Evolutionary conservation across 2,329 filamentous ascomycete species (phyloP).

Genomic region (Decorospora gaudefroyi): DNA sequence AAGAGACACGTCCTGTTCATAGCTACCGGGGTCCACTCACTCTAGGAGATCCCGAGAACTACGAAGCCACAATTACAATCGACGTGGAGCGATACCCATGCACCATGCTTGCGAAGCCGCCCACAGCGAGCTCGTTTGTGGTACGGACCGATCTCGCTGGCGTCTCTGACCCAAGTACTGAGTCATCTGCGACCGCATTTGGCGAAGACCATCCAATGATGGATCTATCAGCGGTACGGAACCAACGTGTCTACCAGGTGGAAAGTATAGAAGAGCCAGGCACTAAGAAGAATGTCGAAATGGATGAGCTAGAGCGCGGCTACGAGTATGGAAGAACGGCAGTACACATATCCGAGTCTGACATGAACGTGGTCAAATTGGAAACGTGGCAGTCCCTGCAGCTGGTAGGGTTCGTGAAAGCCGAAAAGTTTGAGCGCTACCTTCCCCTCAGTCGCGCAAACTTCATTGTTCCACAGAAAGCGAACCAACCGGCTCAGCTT

Average conservation of each 20-base stretch:
- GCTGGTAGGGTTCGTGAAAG: slow-evolving; percentile 83
- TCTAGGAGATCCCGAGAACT: slow-evolving; percentile 75
- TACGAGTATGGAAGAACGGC: slow-evolving; percentile 93
- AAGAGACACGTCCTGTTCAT: slow-evolving; percentile 73
- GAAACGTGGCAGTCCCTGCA: slow-evolving; percentile 76
- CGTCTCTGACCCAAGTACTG: slow-evolving; percentile 56
- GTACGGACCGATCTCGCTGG: slow-evolving; percentile 51
- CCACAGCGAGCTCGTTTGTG: slow-evolving; percentile 78
- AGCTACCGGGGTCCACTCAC: slow-evolving; percentile 79
- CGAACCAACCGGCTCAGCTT: slow-evolving; percentile 79
- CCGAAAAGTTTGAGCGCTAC: slow-evolving; percentile 78
- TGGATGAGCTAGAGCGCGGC: slow-evolving; percentile 85
- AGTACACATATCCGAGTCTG: slow-evolving; percentile 84
- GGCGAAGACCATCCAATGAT: slow-evolving; percentile 46
- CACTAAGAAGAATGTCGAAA: slow-evolving; percentile 78
- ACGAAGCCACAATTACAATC: slow-evolving; percentile 76
- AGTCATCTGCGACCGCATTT: slow-evolving; percentile 58
- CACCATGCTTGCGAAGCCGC: slow-evolving; percentile 75
- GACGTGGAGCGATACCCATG: slow-evolving; percentile 89
- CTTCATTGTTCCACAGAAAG: slow-evolving; percentile 74
- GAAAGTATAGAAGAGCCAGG: slow-evolving; percentile 74
- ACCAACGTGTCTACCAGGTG: slow-evolving; percentile 78
- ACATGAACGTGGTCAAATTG: slow-evolving; percentile 85
- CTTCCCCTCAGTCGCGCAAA: slow-evolving; percentile 81
- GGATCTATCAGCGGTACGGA: slow-evolving; percentile 71